phyloP scores from a whole-genome alignment of 2,329 filamentous ascomycete species.

The Corinectria fuckeliana region DNA sequence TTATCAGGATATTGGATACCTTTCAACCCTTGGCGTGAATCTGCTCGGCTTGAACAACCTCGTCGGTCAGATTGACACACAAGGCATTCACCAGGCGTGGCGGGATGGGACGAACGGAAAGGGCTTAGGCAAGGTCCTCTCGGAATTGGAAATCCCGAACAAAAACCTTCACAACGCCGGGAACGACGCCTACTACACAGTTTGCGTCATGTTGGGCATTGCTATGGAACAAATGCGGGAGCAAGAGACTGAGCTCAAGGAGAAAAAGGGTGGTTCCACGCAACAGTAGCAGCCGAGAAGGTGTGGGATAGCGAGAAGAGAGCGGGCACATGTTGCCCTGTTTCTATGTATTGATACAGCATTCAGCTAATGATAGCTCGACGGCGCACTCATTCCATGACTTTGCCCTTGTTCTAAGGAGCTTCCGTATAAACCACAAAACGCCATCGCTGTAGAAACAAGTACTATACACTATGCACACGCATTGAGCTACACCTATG shows the following conservation, averaged over 20 bases:
- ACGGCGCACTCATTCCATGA: constrained; percentile 28
- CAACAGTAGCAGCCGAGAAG: background rate
- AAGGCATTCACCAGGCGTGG: constrained; percentile 70
- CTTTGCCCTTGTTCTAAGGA: constrained; percentile 21
- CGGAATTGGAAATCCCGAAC: constrained; percentile 66
- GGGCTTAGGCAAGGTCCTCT: constrained; percentile 67
- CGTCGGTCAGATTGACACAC: constrained; percentile 75
- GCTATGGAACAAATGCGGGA: constrained; percentile 37
- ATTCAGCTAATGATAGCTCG: constrained; percentile 28
- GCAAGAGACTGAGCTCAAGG: constrained; percentile 23
- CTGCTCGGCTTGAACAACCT: constrained; percentile 58
- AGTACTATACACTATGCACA: constrained; percentile 47
- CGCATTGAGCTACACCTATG: constrained; percentile 20
- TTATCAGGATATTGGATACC: constrained; percentile 70
- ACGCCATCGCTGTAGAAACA: constrained; percentile 55
- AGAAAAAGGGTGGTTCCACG: constrained; percentile 4
- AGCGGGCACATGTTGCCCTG: constrained; percentile 25
- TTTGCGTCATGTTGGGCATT: constrained; percentile 71
- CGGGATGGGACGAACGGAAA: constrained; percentile 58
- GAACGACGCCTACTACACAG: constrained; percentile 83
- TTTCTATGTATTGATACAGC: constrained; percentile 34
- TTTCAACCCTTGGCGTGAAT: constrained; percentile 70
- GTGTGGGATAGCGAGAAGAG: constrained; percentile 33
- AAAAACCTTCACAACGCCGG: constrained; percentile 83
- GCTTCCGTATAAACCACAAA: constrained; percentile 40